Percentiles rank a stretch among this genome's conserved stretches.
Evolutionary conservation across 2,329 filamentous ascomycete genomes (phyloP).

Genomic region (Intubia oerlemansii): DNA sequence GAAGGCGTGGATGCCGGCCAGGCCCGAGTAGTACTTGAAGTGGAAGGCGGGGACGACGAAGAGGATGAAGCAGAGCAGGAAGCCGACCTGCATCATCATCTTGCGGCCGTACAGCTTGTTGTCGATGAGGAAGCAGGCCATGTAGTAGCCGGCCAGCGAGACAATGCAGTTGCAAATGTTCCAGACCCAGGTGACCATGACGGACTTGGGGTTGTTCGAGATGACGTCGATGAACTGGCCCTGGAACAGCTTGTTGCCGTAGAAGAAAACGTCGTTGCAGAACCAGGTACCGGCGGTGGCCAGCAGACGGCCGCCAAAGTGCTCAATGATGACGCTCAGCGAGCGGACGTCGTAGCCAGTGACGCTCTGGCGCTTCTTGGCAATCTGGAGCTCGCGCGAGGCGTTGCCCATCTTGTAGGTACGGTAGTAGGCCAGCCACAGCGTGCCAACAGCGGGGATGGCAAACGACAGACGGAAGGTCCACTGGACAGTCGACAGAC

Average conservation of each 20-base stretch:
- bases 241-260: slow-evolving; percentile 32
- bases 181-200: slow-evolving; percentile 81
- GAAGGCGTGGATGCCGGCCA: slow-evolving; percentile 61
- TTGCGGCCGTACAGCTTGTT: slow-evolving; percentile 94
- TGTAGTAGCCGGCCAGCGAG: slow-evolving; percentile 72
- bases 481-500: slow-evolving; percentile 57
- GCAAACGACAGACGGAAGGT: slow-evolving; percentile 86
- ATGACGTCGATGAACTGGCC: slow-evolving; percentile 9
- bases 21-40: slow-evolving; percentile 60
- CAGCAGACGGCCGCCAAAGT: slow-evolving; percentile 72
- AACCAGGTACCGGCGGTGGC: slow-evolving; percentile 86
- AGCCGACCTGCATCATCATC: slow-evolving; percentile 88
- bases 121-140: slow-evolving; percentile 75
- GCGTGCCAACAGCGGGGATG: slow-evolving; percentile 70
- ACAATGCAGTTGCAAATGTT: slow-evolving; percentile 82
- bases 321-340: slow-evolving; percentile 51
- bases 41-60: slow-evolving; percentile 84
- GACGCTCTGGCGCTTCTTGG: slow-evolving; percentile 71
- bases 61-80: slow-evolving; percentile 80
- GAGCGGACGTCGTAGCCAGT: slow-evolving; percentile 87
- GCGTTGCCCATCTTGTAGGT: slow-evolving; percentile 84
- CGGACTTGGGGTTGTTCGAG: slow-evolving; percentile 21
- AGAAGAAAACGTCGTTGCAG: slow-evolving; percentile 96
- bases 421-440: slow-evolving; percentile 94
- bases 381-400: slow-evolving; percentile 57